Percentiles rank a stretch among this genome's conserved stretches.
Conservation (phyloP, 1,284 basidiomycete species). For the Ustilago shanxiensis region DNA sequence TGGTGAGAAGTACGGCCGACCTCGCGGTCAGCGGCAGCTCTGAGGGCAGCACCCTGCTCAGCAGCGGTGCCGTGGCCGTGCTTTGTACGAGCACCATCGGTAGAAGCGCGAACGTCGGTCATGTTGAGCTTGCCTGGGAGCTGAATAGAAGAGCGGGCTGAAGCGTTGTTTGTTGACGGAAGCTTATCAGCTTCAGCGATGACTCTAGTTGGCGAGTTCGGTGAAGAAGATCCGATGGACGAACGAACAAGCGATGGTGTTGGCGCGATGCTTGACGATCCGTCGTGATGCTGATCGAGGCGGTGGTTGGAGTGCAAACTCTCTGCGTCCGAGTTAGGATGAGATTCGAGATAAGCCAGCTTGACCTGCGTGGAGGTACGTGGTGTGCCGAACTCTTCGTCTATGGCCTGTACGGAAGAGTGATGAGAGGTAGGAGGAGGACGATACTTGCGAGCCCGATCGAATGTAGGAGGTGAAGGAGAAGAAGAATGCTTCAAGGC, state of each 20-base stretch:
- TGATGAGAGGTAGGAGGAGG: slow-evolving; percentile 49
- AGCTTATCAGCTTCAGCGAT: slow-evolving; percentile 3
- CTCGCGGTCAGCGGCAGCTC: slow-evolving; percentile 42
- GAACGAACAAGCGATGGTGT: slow-evolving; percentile 43
- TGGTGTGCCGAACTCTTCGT: slow-evolving; percentile 48
- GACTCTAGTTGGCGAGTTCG: neutral
- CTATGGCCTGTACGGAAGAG: slow-evolving; percentile 43
- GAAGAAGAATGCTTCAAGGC: slow-evolving; percentile 18
- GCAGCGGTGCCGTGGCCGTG: slow-evolving; percentile 54
- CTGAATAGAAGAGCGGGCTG: slow-evolving; percentile 2
- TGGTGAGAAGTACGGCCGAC: slow-evolving; percentile 9
- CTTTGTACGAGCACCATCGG: slow-evolving; percentile 10
- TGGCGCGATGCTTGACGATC: slow-evolving; percentile 9
- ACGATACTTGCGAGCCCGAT: slow-evolving; percentile 51
- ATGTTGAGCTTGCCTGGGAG: slow-evolving; percentile 8
- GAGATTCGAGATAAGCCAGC: slow-evolving; percentile 52
- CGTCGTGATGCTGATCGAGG: slow-evolving; percentile 8
- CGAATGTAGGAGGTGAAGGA: slow-evolving; percentile 31
- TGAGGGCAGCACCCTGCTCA: slow-evolving; percentile 53
- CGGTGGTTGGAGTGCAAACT: slow-evolving; percentile 3
- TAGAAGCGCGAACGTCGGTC: slow-evolving; percentile 12
- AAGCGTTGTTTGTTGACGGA: neutral
- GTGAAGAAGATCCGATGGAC: slow-evolving; percentile 26
- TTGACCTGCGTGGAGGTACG: slow-evolving; percentile 50
- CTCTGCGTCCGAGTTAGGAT: slow-evolving; percentile 37